Conservation (phyloP, 495 filamentous ascomycete species). For the Rhizodiscina lignyota region DNA sequence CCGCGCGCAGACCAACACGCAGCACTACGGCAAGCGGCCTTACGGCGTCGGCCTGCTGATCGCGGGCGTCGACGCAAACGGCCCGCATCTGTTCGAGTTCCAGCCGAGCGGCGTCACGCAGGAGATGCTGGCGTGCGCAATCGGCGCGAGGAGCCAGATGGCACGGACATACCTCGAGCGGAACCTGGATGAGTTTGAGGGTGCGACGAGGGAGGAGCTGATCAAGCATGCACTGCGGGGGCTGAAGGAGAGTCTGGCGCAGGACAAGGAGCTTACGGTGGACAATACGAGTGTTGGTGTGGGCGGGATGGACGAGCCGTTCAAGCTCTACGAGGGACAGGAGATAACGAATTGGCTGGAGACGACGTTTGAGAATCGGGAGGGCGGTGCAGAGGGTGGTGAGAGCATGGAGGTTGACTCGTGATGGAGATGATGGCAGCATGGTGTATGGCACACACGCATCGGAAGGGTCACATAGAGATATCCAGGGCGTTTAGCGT, state of each 20-base stretch:
- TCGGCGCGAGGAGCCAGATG: constrained; percentile 92
- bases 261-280: constrained; percentile 93
- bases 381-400: constrained; percentile 39
- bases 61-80: constrained; percentile 81
- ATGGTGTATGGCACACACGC: too few relatives aligned
- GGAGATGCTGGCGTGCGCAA: constrained; percentile 90
- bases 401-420: constrained; percentile 67
- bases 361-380: constrained; percentile 49
- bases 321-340: constrained; percentile 83
- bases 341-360: constrained; percentile 55
- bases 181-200: constrained; percentile 66
- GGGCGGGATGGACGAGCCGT: constrained; percentile 41
- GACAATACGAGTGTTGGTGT: constrained; percentile 87
- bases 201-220: constrained; percentile 62
- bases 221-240: constrained; percentile 79
- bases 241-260: constrained; percentile 84
- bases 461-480: too few relatives aligned
- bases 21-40: constrained; percentile 90
- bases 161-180: constrained; percentile 91
- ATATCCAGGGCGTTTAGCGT: too few relatives aligned
- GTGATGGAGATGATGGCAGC: constrained; percentile 29
- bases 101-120: constrained; percentile 90
- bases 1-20: constrained; percentile 93
- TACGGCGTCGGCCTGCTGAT: constrained; percentile 93
- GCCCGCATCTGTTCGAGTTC: constrained; percentile 96